Base-by-base conservation (phyloP, 2,329 filamentous ascomycete genomes). In the Claviceps cyperi region DNA sequence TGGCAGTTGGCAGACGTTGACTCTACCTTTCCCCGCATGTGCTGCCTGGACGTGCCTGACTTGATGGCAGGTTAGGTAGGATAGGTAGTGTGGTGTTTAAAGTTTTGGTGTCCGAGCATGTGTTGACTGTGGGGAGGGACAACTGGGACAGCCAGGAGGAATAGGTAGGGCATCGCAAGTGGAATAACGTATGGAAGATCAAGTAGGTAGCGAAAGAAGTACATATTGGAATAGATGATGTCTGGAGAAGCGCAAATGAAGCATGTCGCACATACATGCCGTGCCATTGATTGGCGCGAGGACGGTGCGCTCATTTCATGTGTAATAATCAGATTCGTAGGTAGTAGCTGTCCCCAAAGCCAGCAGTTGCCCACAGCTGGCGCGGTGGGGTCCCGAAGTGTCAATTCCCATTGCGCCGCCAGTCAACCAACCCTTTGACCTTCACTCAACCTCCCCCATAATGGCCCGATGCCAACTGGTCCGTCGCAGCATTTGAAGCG, bases 1-100 rank as follows among this genome's bases (percentile, higher is more conserved):
- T 49, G 54, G 39, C 58, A 52, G 15, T 49, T 56, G n/a, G 50
- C 53, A 24, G 54, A 51, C 52, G 38, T 51, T 15, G 57, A 56
- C 17, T 56, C 51, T 17, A 53, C 56, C 57, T 22, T 52, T 54
- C 39, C 38, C 52, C 50, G 47, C 55, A 40, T 51, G 55, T 41
- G 53, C 47, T 32, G 52, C 5, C 52, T 52, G 50, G 47, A 44
- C 19, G 46, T 39, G 9, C 11, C 22, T 46, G 39, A 52, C 47
- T 17, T 19, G 45, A 43, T 3, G 19, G 11, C 32, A 11, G 37
- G 9, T 14, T 21, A 13, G 28, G 28, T 32, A 24, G 6, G 28
- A 9, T 32, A 24, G 6, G 7, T 24, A 19, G 9, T 7, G 17
- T 46, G 19, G 32, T 38, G 2, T 37, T n/a, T n/a, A n/a, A n/a